Conservation (phyloP, 257 asterid species). For the Misopates orontium region DNA sequence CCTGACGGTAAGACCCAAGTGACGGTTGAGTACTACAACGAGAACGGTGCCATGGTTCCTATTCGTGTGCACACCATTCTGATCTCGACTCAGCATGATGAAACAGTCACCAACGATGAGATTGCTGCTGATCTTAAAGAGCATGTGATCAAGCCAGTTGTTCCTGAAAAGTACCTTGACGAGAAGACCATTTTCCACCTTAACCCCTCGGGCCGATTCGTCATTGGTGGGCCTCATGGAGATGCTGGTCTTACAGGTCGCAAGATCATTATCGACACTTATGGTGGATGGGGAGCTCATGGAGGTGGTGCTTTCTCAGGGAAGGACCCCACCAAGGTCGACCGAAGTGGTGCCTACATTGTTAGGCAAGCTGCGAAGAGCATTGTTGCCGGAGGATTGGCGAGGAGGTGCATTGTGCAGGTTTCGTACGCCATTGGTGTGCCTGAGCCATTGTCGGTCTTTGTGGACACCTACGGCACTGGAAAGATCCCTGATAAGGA, state of each 20-base stretch:
- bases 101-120: constrained; percentile 43
- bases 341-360: constrained; percentile 44
- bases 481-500: constrained; percentile 45
- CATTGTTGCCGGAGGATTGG: constrained; percentile 43
- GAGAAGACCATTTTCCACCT: constrained; percentile 48
- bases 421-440: constrained; percentile 49
- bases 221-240: constrained; percentile 48
- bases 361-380: constrained; percentile 49
- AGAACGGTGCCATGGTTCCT: constrained; percentile 44
- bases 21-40: constrained; percentile 45
- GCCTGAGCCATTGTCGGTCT: constrained; percentile 48
- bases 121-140: constrained; percentile 41
- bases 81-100: constrained; percentile 48
- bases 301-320: constrained; percentile 42
- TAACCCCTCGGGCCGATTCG: constrained; percentile 45
- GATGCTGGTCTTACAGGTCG: constrained; percentile 52
- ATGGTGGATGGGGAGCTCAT: constrained; percentile 45
- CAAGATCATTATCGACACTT: constrained; percentile 45
- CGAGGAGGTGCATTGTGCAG: constrained; percentile 49
- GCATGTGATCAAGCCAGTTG: constrained; percentile 39
- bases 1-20: constrained; percentile 51
- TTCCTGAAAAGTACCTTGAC: constrained; percentile 39
- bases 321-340: constrained; percentile 38
- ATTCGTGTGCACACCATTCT: constrained; percentile 44
- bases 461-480: constrained; percentile 42